phyloP scores from a whole-genome alignment of 495 filamentous ascomycete genomes.

The Oleoguttula mirabilis region DNA sequence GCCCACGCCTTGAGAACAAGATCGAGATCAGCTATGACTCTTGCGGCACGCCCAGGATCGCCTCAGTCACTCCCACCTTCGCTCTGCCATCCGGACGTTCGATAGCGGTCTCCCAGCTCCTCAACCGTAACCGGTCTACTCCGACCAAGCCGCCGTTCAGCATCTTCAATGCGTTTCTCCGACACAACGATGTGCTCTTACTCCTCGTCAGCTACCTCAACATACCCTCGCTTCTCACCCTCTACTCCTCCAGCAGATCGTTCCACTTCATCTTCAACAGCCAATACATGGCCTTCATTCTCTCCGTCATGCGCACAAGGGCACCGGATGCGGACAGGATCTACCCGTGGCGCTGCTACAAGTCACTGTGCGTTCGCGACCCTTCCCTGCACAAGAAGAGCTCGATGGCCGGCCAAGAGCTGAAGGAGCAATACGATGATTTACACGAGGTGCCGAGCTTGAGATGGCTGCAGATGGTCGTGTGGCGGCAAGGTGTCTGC shows the following conservation, averaged over 20 bases:
- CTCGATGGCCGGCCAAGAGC: slow-evolving; percentile 3
- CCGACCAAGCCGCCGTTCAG: slow-evolving; percentile 28
- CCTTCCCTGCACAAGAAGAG: slow-evolving; percentile 28
- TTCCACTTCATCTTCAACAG: slow-evolving; percentile 43
- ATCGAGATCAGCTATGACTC: slow-evolving; percentile 15
- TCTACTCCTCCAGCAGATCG: slow-evolving; percentile 45
- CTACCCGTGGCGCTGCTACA: slow-evolving; percentile 43
- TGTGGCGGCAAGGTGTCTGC: slow-evolving; percentile 35
- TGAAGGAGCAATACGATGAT: slow-evolving; percentile 6
- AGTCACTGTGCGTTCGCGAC: slow-evolving; percentile 39
- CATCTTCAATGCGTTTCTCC: slow-evolving; percentile 39
- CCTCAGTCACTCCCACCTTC: slow-evolving; percentile 5
- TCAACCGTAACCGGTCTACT: background rate
- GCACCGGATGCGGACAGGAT: slow-evolving; percentile 36
- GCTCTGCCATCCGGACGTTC: slow-evolving; percentile 2
- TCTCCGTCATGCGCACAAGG: slow-evolving; percentile 32
- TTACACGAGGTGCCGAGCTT: slow-evolving; percentile 36
- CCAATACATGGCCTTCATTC: slow-evolving; percentile 32
- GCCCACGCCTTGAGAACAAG: slow-evolving; percentile 9
- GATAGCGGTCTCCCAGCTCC: background rate
- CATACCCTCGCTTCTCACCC: slow-evolving; percentile 37
- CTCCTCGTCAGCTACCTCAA: slow-evolving; percentile 39
- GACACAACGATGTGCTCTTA: slow-evolving; percentile 38
- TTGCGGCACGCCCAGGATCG: slow-evolving; percentile 6
- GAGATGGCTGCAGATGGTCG: slow-evolving; percentile 42